A percentile compares a stretch with the other conserved stretches of the same genome.
phyloP scores from a whole-genome alignment of 2,329 filamentous ascomycete species.

The Tolypocladium guangdongense region DNA sequence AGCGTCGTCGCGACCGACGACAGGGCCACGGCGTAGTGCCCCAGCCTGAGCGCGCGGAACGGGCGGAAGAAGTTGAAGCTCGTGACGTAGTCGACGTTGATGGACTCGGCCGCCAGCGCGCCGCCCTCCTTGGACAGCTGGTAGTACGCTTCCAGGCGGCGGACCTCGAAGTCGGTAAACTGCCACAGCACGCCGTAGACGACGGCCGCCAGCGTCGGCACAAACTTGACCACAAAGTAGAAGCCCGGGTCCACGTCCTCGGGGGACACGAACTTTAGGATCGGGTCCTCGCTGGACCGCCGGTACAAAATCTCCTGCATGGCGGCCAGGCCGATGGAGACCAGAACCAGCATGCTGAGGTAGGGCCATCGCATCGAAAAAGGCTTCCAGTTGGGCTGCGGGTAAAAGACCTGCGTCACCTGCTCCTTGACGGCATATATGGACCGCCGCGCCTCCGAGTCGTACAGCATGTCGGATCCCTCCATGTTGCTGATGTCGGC shows the following conservation, averaged over 20 bases:
- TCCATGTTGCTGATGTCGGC: slow-evolving; percentile 42
- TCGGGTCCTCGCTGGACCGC: slow-evolving; percentile 29
- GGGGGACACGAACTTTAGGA: slow-evolving; percentile 39
- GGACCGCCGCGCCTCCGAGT: slow-evolving; percentile 22
- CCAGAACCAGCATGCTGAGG: slow-evolving; percentile 37
- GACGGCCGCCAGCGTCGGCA: slow-evolving; percentile 50
- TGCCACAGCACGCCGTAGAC: slow-evolving; percentile 56
- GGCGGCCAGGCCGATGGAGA: slow-evolving; percentile 42
- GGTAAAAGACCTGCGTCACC: slow-evolving; percentile 42
- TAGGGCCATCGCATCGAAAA: slow-evolving; percentile 55
- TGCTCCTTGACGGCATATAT: slow-evolving; percentile 26
- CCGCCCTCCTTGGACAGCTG: slow-evolving; percentile 51
- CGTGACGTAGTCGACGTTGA: slow-evolving; percentile 67
- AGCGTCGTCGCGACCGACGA: slow-evolving; percentile 55
- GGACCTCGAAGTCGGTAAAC: slow-evolving; percentile 54
- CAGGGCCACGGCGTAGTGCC: slow-evolving; percentile 57
- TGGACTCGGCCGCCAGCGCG: slow-evolving; percentile 51
- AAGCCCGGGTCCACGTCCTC: slow-evolving; percentile 35
- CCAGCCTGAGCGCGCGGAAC: slow-evolving; percentile 47
- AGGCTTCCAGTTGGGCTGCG: slow-evolving; percentile 56
- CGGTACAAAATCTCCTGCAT: slow-evolving; percentile 46
- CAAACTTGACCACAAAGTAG: slow-evolving; percentile 54
- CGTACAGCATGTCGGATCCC: slow-evolving; percentile 24
- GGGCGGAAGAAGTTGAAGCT: slow-evolving; percentile 56
- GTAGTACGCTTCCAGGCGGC: slow-evolving; percentile 55